Base-by-base conservation (phyloP, 2,329 filamentous ascomycete genomes). In the Monilinia vaccinii-corymbosi region DNA sequence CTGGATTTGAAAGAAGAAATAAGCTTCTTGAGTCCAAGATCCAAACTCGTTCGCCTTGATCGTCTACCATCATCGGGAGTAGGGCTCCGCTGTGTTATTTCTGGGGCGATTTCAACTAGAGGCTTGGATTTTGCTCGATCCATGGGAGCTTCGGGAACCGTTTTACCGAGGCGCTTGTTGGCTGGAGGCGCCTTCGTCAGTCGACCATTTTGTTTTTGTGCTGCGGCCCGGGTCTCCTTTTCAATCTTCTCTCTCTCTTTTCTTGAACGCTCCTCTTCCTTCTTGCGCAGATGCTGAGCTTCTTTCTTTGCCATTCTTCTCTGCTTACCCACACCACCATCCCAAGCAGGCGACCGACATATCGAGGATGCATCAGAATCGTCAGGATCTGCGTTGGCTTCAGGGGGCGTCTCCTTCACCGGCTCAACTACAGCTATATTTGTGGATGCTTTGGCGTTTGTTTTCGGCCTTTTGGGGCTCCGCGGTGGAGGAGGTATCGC, bases 291-390 rank as follows among this genome's bases (percentile, higher is more conserved):
- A 67, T 71, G 62, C 71, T 77, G 61, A 67, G 72, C 60, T 75
- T 74, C 64, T 71, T 73, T 48, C 71, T 71, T 72, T 51, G 76
- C 73, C 61, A 77, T 75, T 52, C 77, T 77, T 64, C 73, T 77
- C 57, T 74, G 77, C 60, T 70, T 73, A 23, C 78, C 76, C 3
- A 76, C 76, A 65, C 81, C 81, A 25, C 80, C 78, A 63, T 84
- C 81, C 83, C 83, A 85, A 59, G 78, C 83, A 1, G 83, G 83
- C 1, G 83, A 85, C 59, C 83, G 80, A 62, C 83, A 86, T 58
- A 84, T 81, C 0, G 69, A 71, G 6, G 70, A 71, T n/a, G 57
- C 58, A 42, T 68, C 69, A 18, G 70, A 69, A 6, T 63, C 62
- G 23, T 62, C 48, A 10, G 64, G 65, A 28, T 63, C 44, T 11